Base-by-base conservation (phyloP, 1,139 yeast genomes). In the Suhomyces taliae region DNA sequence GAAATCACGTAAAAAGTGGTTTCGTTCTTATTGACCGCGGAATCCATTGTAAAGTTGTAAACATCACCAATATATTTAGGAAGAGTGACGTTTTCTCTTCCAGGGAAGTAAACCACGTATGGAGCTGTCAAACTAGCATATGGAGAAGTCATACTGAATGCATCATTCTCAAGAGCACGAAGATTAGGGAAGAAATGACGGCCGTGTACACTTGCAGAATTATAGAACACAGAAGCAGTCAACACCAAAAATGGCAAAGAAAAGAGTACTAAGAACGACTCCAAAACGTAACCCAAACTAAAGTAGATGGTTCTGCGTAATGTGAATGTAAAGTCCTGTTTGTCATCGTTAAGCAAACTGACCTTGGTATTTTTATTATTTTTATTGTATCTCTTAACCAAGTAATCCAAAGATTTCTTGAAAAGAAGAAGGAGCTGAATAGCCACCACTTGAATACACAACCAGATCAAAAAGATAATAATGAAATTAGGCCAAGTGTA, bases 231-330 rank as follows among this genome's bases (percentile, higher is more conserved):
- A 50, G 64, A 76, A 2, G 72, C 56, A 0, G 81, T 69, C 35
- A 76, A 57, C 0, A 76, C 64, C 45, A 79, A 61, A 44, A 79
- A 74, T 2, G 85, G 84, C 40, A 70, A 64, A 0, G 76, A 76
- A 56, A 75, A 75, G 2, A 67, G 50, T 31, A 60, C 53, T 52
- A 77, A 58, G 46, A 70, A 72, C 33, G 67, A 59, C 42, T 64
- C 62, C 4, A 74, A 50, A 1, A 66, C 45, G 31, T 67, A 62
- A 2, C 82, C 82, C 15, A 67, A 45, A 11, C 65, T 53, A 45
- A 62, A 61, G 44, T 57, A 66, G 15, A 60, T 33, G 46, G 64
- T 58, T 49, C 69, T 68, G 42, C 36, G 50, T n/a, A 52, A 36
- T 8, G 54, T 57, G 39, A 59, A 50, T 6, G 52, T 46, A 29